Percentiles rank a stretch among this genome's conserved stretches.
Conservation (phyloP, 805 yeast species). For the Ogataea trehalophila region DNA sequence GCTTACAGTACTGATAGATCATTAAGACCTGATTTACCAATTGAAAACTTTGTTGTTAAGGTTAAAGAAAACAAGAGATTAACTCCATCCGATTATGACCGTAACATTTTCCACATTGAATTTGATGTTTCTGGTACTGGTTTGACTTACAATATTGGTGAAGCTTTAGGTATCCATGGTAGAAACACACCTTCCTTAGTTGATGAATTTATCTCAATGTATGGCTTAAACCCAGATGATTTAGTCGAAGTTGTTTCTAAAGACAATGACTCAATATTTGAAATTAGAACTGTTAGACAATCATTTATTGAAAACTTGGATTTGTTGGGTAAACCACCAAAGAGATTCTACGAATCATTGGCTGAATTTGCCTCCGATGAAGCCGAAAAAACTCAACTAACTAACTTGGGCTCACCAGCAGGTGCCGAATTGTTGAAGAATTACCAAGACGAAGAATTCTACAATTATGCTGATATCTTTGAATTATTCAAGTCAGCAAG, state of each 20-base stretch:
- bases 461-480: constrained; percentile 76
- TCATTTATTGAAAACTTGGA: constrained; percentile 77
- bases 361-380: constrained; percentile 69
- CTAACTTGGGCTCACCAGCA: constrained; percentile 62
- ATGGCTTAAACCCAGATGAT: constrained; percentile 66
- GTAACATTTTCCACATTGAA: constrained; percentile 95
- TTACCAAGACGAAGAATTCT: constrained; percentile 79
- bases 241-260: constrained; percentile 67
- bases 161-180: constrained; percentile 94
- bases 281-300: constrained; percentile 79
- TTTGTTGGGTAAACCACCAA: constrained; percentile 91
- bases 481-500: constrained; percentile 76
- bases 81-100: constrained; percentile 83
- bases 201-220: constrained; percentile 59
- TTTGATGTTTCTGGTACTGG: constrained; percentile 90
- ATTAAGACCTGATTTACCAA: constrained; percentile 87
- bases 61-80: constrained; percentile 90
- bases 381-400: constrained; percentile 56
- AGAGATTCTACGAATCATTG: constrained; percentile 84
- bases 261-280: constrained; percentile 53
- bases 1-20: constrained; percentile 55
- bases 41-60: constrained; percentile 77
- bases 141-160: constrained; percentile 88
- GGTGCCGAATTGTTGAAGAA: constrained; percentile 84
- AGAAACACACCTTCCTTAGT: constrained; percentile 68